Evolutionary conservation across 148 eudicot species (phyloP), one percentile per base, ranked within the genome.

Genomic region (Cornus kousa): DNA sequence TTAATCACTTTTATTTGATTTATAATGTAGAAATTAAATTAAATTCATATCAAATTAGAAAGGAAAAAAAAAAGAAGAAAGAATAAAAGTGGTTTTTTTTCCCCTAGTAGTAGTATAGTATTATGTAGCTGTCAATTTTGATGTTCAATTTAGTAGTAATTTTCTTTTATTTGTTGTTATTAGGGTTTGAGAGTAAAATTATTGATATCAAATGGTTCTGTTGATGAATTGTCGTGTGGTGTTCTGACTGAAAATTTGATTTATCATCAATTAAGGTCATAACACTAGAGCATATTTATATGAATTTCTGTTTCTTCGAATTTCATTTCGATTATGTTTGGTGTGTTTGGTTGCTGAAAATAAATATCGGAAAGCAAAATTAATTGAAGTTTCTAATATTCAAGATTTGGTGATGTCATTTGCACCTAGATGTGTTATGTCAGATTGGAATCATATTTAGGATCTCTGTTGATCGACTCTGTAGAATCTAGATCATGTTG

Each of bases 261-360:
- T 35, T 48, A 1, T 48, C 11, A 7, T 35, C 37, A 7, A 48
- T 48, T 48, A 48, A 48, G 53, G 9, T 7, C 17, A 1, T 14
- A 16, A 13, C 59, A 11, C 17, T 14, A 53, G 13, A 53, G 3
- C 59, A 11, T 11, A 10, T 43, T 7, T 7, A 39, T 39, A 39
- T 39, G 43, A 39, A 9, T 5, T 3, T 3, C 37, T 39, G 72
- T 37, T 17, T 69, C 55, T 70, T 1, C 5, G 43, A 11, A 46
- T 53, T 22, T 43, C n/a, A 16, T 68, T n/a, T n/a, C n/a, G n/a
- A n/a, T n/a, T n/a, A n/a, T n/a, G n/a, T n/a, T 13, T 22, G 66
- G 40, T 73, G 11, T 48, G 33, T 72, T 73, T 73, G 75, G 23
- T 28, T 73, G 23, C 33, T 48, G 64, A 72, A 33, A 60, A 60